A percentile compares a stretch with the other conserved stretches of the same genome.
These are phyloP conservation scores for Rosa persica DNA, from an alignment of 306 rosid genomes.

Conservation along the genomic window DNA sequence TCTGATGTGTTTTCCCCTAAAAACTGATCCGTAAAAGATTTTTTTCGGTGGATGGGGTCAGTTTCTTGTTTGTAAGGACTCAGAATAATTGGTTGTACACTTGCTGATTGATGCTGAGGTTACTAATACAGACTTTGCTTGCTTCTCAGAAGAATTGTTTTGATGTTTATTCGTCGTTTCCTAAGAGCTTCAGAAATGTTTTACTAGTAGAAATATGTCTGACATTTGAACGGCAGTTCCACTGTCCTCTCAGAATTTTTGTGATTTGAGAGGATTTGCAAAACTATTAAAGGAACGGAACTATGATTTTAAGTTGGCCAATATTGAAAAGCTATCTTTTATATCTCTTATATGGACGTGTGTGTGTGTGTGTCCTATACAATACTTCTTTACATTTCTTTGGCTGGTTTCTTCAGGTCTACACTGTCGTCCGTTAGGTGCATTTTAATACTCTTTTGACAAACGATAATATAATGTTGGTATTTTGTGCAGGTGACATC, in stretches of 20 bases:
- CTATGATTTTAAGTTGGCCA: neutral
- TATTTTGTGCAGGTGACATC: conserved; percentile 69
- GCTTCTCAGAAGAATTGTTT: neutral
- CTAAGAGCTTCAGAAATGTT: neutral
- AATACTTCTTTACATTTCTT: neutral
- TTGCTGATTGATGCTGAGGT: neutral
- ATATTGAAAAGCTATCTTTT: too few relatives aligned
- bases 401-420: neutral
- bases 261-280: neutral
- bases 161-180: neutral
- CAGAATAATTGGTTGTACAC: neutral
- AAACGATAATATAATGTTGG: conserved; percentile 7
- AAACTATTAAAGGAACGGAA: neutral
- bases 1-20: neutral
- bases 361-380: neutral
- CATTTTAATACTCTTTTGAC: conserved; percentile 8
- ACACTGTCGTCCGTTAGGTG: neutral
- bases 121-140: neutral
- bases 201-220: neutral
- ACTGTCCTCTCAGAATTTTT: neutral
- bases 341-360: neutral
- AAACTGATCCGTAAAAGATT: neutral
- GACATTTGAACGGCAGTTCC: neutral
- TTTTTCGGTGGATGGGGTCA: neutral
- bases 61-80: neutral